Percentiles rank a stretch among this genome's conserved stretches.
Conservation (phyloP, 2,329 filamentous ascomycete species). For the Colletotrichum sp. region DNA sequence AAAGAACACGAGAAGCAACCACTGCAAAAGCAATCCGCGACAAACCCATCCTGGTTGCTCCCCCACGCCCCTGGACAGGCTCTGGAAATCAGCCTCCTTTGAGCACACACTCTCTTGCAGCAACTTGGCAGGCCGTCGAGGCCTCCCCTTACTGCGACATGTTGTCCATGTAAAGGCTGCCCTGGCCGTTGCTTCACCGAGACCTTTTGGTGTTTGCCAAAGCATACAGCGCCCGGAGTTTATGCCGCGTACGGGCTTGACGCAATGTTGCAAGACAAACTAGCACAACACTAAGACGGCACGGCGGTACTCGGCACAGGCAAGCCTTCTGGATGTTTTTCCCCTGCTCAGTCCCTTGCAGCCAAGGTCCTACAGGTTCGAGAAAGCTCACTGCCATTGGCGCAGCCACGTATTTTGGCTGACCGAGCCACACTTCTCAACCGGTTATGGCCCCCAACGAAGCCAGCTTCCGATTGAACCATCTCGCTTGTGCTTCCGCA, state of each 20-base stretch:
- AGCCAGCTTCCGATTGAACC: not conserved
- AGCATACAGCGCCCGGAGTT: not conserved
- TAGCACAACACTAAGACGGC: not conserved
- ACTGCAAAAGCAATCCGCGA: not conserved
- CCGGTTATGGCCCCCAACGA: not conserved
- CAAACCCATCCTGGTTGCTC: not conserved
- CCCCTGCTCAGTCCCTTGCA: constrained; percentile 6
- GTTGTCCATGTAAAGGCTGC: not conserved
- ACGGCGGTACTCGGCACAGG: not conserved
- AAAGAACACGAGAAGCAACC: constrained; percentile 14
- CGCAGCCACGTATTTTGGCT: not conserved
- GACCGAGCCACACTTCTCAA: not conserved
- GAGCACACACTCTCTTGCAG: not conserved
- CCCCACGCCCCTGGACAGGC: not conserved
- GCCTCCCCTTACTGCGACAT: not conserved
- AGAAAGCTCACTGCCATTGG: not conserved
- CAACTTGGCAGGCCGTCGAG: not conserved
- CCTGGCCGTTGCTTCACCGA: constrained; percentile 14
- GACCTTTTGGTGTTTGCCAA: not conserved
- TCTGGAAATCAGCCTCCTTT: not conserved
- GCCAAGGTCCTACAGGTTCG: not conserved
- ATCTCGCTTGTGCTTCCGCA: not conserved
- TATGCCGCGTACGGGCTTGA: not conserved
- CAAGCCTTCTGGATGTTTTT: not conserved
- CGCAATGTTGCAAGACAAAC: not conserved